Evolutionary conservation across 306 rosid species (phyloP).

Genomic region (Cyclanthera cordifolia): DNA sequence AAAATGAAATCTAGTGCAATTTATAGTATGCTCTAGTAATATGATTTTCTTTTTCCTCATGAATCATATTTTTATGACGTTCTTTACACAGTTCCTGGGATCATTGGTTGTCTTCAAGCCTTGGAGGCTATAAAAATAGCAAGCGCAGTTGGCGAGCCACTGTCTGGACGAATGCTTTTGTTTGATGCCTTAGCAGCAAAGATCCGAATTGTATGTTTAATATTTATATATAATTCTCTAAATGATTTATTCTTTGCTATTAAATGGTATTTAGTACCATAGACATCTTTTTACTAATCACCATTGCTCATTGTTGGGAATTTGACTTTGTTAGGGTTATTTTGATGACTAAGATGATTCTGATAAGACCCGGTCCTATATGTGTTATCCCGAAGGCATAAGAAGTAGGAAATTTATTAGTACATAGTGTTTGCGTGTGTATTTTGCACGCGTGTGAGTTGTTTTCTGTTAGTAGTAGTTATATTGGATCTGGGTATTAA

Average conservation of each 20-base stretch:
- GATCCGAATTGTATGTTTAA: constrained; percentile 57
- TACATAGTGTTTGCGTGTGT: no score
- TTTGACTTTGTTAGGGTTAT: background rate
- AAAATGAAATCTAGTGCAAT: background rate
- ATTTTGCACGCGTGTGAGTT: no score
- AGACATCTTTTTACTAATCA: background rate
- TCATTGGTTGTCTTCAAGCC: constrained; percentile 95
- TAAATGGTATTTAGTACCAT: background rate
- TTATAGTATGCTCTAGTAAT: background rate
- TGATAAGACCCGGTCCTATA: no score
- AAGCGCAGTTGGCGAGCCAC: constrained; percentile 76
- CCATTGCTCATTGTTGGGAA: background rate
- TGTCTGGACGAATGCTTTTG: constrained; percentile 84
- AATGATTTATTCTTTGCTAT: background rate
- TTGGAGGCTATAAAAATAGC: constrained; percentile 92
- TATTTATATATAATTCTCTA: background rate
- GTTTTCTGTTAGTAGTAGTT: no score
- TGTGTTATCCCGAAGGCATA: no score
- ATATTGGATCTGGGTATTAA: no score
- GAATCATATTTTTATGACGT: constrained; percentile 3
- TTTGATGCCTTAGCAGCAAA: constrained; percentile 72
- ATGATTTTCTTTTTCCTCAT: background rate
- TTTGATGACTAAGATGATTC: background rate
- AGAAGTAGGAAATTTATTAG: no score
- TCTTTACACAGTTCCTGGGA: constrained; percentile 72